Evolutionary conservation across 2,329 filamentous ascomycete species (phyloP), one percentile per base, ranked within the genome.

Genomic region (Botryotinia convoluta): DNA sequence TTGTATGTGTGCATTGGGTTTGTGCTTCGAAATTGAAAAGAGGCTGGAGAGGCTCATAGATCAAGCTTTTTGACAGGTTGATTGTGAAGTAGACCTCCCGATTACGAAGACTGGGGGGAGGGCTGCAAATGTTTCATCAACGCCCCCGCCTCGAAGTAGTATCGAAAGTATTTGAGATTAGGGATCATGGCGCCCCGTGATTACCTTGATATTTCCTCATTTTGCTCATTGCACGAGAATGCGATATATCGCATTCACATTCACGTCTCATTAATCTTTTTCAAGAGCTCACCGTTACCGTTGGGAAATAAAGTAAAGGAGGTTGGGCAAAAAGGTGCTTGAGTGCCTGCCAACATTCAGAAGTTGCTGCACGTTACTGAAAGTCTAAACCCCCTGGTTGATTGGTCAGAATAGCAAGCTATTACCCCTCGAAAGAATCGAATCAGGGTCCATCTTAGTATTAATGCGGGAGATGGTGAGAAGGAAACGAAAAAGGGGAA

Each of bases 281-380:
- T 29, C 51, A 29, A 72, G 26, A 54, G 48, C 42, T 67, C 45
- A 67, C 70, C 48, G 70, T 72, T 72, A 72, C 69, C 59, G 26
- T 72, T 72, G 69, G 69, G 61, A 64, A 64, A 44, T n/a, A 16
- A 14, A n/a, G 37, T 35, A 37, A 22, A 65, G 35, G 29, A 72
- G 48, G 70, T 72, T 72, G 70, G 70, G 70, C 70, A 72, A 72
- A 45, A 57, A 45, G 44, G 37, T 67, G 45, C 42, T 37, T 71
- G 35, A 71, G 59, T n/a, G 59, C 35, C 59, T 67, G 63, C 48
- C 61, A 72, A 67, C 70, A 48, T 72, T 59, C 70, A 37, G 29
- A 72, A 72, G 37, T 57, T 72, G 70, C 70, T 72, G 70, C 70
- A 72, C 61, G 35, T 65, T 67, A 72, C 59, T 72, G 60, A 32